Conservation (phyloP, 2,329 filamentous ascomycete genomes). For the Penicillium griseofulvum region DNA sequence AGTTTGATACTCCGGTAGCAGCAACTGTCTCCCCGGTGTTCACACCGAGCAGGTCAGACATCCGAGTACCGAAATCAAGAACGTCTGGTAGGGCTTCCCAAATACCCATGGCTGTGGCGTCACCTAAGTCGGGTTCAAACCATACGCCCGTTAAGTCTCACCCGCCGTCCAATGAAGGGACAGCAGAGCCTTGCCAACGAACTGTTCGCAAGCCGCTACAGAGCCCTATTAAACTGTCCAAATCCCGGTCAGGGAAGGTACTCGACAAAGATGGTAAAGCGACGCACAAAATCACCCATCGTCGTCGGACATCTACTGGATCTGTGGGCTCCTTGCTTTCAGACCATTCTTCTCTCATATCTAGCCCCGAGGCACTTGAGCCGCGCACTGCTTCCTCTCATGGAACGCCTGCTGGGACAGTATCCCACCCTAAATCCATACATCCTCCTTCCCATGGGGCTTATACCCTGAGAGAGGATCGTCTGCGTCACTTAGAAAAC, state of each 20-base stretch:
- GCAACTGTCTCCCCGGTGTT: background rate
- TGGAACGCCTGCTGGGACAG: conserved; percentile 24
- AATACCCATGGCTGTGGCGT: conserved; percentile 3
- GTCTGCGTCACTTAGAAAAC: conserved; percentile 29
- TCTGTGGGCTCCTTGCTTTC: conserved; percentile 32
- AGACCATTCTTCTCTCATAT: conserved; percentile 32
- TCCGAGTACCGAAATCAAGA: background rate
- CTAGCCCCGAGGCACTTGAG: conserved; percentile 30
- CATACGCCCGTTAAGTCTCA: background rate
- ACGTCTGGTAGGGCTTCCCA: background rate
- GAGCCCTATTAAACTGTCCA: conserved; percentile 35
- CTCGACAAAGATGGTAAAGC: conserved; percentile 19
- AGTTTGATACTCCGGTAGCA: background rate
- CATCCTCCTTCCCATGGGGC: conserved; percentile 21
- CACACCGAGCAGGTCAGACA: background rate
- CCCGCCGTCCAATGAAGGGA: background rate
- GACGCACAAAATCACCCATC: conserved; percentile 6
- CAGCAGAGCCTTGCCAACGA: conserved; percentile 3
- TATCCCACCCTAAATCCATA: conserved; percentile 19
- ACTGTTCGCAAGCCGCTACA: conserved; percentile 28
- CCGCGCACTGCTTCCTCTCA: conserved; percentile 29
- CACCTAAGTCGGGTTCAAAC: background rate
- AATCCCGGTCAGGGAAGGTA: conserved; percentile 21
- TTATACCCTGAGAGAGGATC: conserved; percentile 32
- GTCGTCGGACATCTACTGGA: conserved; percentile 29